Evolutionary conservation across 768 basidiomycete genomes (phyloP), one percentile per base, ranked within the genome.

Genomic region (Nevesoporus exiguus): DNA sequence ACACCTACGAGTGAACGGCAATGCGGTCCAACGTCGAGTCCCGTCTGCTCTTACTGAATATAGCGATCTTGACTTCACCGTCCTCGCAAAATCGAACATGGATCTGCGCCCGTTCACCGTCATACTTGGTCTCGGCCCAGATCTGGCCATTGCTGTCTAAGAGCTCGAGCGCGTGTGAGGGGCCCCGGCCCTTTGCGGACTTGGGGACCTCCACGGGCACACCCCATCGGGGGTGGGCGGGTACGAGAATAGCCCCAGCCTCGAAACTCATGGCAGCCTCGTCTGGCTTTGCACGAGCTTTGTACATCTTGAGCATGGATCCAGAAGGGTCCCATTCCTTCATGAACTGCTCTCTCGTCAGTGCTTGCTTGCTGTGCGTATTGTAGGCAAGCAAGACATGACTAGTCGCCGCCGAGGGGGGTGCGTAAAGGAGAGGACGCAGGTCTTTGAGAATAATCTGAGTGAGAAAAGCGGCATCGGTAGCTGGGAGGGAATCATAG

Each of bases 61-160:
- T 93, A 1, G 73, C 84, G 55, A 95, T 87, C 31, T 72, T 73
- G 5, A 77, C 69, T 6, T 67, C 59, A 0, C 61, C 67, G 14
- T 74, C 66, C 4, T 60, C 62, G 5, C 63, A 55, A 2, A 85
- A 64, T 63, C 85, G 76, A 22, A 93, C 80, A 64, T 98, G 94
- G 25, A 95, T 92, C 61, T 98, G 94, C 51, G 93, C 86, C n/a
- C 94, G 80, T 70, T 96, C 93, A 10, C 94, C 94, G 54, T 96
- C 94, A 67, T 95, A 95, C 69, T 98, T 98, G 0, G 85, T 93
- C 72, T 98, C 94, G 2, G 87, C 90, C 82, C 88, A 95, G 9
- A 93, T 75, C 41, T 51, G 48, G 24, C 55, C 53, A 13, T 60
- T 54, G 8, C 52, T 57, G 17, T 66, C 59, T 14, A 72, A 55